Conservation (phyloP, 352 stramenopile genomes). For the Globisporangium irregulare region DNA sequence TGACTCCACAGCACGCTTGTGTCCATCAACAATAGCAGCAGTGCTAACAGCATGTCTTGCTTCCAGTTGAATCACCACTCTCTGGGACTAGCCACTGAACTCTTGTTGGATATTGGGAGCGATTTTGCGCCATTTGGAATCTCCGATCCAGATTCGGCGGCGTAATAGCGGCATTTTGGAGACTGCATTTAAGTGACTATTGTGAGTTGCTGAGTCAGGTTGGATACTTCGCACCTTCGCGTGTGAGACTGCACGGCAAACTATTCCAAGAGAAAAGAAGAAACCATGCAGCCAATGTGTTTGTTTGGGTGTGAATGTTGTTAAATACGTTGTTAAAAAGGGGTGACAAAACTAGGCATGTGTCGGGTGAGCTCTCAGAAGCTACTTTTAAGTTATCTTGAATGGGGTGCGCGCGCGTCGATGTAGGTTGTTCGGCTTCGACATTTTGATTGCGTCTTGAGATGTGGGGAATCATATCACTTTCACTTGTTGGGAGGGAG, state of each 20-base stretch:
- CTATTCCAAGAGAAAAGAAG: too few relatives aligned
- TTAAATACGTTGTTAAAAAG: conserved; percentile 2
- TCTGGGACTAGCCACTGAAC: not conserved
- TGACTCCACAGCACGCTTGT: not conserved
- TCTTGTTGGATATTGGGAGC: not conserved
- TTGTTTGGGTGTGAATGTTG: not conserved
- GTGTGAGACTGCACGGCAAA: not conserved
- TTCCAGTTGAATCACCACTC: not conserved
- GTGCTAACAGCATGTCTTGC: not conserved
- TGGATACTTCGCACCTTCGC: not conserved
- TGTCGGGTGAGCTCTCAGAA: not conserved
- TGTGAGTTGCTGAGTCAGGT: not conserved
- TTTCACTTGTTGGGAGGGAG: not conserved
- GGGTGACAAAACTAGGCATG: conserved; percentile 5
- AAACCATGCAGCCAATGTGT: not conserved
- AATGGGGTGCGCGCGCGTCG: conserved; percentile 1
- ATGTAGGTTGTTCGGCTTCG: conserved; percentile 9
- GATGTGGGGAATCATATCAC: conserved; percentile 5
- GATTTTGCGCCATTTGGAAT: not conserved
- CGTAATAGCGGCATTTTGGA: not conserved
- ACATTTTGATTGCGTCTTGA: conserved; percentile 6
- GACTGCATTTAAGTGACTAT: not conserved
- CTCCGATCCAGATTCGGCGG: not conserved
- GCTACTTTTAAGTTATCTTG: conserved; percentile 8
- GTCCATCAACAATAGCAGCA: not conserved